Evolutionary conservation across 2,329 filamentous ascomycete species (phyloP).

Genomic region (Colletotrichum gigasporum): DNA sequence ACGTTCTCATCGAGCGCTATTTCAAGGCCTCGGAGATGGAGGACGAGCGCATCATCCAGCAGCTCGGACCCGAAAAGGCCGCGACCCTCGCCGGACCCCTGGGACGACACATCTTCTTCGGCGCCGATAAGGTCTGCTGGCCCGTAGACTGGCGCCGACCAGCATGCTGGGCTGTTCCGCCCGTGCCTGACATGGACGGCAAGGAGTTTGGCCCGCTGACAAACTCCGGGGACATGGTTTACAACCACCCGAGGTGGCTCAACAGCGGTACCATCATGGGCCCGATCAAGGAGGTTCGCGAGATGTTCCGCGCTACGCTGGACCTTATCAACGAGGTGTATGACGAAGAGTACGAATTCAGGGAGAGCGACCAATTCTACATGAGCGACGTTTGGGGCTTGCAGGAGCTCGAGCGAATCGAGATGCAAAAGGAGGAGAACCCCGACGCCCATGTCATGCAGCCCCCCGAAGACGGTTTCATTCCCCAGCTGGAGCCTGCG

Average conservation of each 20-base stretch:
- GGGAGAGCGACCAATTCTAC: conserved; percentile 54
- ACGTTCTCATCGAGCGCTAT: conserved; percentile 71
- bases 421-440: conserved; percentile 36
- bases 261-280: conserved; percentile 59
- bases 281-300: conserved; percentile 43
- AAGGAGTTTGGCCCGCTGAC: conserved; percentile 47
- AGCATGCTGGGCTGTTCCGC: conserved; percentile 52
- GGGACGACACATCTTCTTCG: conserved; percentile 52
- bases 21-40: conserved; percentile 61
- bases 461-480: conserved; percentile 33
- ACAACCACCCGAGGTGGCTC: conserved; percentile 50
- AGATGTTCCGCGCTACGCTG: conserved; percentile 42
- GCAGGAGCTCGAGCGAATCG: conserved; percentile 52
- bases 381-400: conserved; percentile 52
- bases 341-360: conserved; percentile 41
- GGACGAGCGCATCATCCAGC: conserved; percentile 59
- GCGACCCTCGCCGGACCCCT: conserved; percentile 42
- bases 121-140: conserved; percentile 56
- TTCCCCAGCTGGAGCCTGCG: conserved; percentile 33
- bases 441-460: conserved; percentile 27
- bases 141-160: conserved; percentile 45
- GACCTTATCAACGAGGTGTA: conserved; percentile 44
- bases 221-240: conserved; percentile 41
- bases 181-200: conserved; percentile 41
- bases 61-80: conserved; percentile 53